phyloP scores from a whole-genome alignment of 2,329 filamentous ascomycete species.

The Colletotrichum caudatum region DNA sequence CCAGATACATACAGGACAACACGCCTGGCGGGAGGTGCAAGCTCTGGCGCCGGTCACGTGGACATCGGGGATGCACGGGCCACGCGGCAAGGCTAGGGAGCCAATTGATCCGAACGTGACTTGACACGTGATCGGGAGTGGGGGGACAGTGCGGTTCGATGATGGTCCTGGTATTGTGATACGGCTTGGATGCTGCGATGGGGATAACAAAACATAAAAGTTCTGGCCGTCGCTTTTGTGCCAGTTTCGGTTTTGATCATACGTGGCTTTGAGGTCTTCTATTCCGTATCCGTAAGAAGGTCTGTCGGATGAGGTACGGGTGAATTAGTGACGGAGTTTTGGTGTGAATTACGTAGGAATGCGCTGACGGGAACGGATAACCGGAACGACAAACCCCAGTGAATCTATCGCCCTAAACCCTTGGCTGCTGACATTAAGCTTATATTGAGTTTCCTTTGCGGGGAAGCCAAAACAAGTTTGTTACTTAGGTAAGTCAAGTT shows the following conservation, averaged over 20 bases:
- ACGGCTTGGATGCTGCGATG: background rate
- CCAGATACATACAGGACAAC: slow-evolving; percentile 34
- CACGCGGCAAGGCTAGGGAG: background rate
- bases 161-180: background rate
- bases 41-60: slow-evolving; percentile 44
- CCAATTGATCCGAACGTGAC: slow-evolving; percentile 19
- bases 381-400: too few relatives aligned
- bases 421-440: background rate
- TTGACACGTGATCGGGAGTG: background rate
- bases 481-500: background rate
- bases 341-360: background rate
- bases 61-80: background rate
- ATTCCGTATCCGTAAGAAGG: too few relatives aligned
- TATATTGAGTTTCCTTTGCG: background rate
- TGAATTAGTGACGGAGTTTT: background rate
- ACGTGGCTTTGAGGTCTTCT: background rate
- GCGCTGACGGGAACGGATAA: background rate
- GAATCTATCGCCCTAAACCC: background rate
- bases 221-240: background rate
- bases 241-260: background rate
- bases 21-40: slow-evolving; percentile 38
- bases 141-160: background rate
- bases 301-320: background rate
- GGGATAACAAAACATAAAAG: background rate
- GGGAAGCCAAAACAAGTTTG: background rate